Evolutionary conservation across 2,329 filamentous ascomycete species (phyloP), one percentile per base, ranked within the genome.

Genomic region (Arthrobotrys sphaeroides): DNA sequence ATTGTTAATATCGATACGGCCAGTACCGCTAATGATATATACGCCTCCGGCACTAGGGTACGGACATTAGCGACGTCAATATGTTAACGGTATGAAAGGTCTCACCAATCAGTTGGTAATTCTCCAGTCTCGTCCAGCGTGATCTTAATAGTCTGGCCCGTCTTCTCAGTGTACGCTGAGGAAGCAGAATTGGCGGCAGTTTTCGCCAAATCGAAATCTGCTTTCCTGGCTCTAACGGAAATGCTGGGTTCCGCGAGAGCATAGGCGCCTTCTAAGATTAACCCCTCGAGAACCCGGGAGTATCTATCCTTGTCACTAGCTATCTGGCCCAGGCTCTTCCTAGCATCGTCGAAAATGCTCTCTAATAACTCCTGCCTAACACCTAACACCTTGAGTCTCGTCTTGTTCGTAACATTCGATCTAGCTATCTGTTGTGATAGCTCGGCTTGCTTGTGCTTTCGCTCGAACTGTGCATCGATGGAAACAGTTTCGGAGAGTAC

Each of bases 361-460:
- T 99, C 92, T 80, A 99, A 88, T 81, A 99, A 86, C 84, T 94
- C 91, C 87, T 99, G 95, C 80, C 94, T 89, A 73, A 93, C 91
- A 78, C 88, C 88, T 73, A 99, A 90, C 67, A 99, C 90, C 82
- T 91, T 90, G 84, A 99, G 90, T 77, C 95, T 90, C 72, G 92
- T 95, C 87, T 97, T 96, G 88, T 99, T 99, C 85, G 94, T 88
- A 77, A 97, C 90, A 77, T 94, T 98, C 78, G 94, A 98, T 82
- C 92, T 92, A 78, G 94, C 96, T 85, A 98, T 98, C 86, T 99
- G 95, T 88, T 98, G 95, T 78, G 93, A 94, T 92, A 98, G 96
- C 86, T 91, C 89, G 81, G 95, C 94, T 85, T 96, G 92, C 87
- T 97, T 99, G 89, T 96, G 96, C 87, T 98, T 98, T 89, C 97